A percentile compares a stretch with the other conserved stretches of the same genome.
phyloP scores from a whole-genome alignment of 495 filamentous ascomycete genomes.

The Xylona heveae region DNA sequence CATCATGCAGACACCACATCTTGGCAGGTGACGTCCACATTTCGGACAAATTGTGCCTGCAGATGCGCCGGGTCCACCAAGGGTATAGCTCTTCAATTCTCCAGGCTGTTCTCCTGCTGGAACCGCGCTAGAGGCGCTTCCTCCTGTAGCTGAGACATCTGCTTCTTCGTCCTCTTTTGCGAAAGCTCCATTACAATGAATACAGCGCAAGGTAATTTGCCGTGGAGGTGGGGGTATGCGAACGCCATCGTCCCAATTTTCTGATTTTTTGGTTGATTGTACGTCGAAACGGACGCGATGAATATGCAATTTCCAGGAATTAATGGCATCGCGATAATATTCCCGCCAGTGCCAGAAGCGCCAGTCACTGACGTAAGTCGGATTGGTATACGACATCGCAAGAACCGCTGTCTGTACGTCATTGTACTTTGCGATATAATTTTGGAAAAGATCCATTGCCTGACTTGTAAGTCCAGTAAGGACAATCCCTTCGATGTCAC shows the following conservation, averaged over 20 bases:
- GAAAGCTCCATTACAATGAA: conserved; percentile 45
- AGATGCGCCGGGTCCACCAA: no score
- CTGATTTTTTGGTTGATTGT: conserved; percentile 20
- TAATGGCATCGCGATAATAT: conserved; percentile 63
- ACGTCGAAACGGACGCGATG: conserved; percentile 41
- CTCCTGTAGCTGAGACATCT: no score
- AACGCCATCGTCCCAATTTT: conserved; percentile 34
- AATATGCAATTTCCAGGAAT: conserved; percentile 45
- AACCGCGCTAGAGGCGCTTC: no score
- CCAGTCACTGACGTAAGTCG: conserved; percentile 59
- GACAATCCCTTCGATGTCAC: conserved; percentile 74
- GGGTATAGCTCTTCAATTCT: no score
- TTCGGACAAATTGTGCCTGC: conserved; percentile 56
- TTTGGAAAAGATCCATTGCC: conserved; percentile 64
- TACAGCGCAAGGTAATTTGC: conserved; percentile 66
- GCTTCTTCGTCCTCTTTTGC: conserved; percentile 13
- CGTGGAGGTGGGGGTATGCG: conserved; percentile 39
- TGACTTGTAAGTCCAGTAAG: conserved; percentile 67
- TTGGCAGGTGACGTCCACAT: conserved; percentile 71
- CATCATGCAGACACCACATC: conserved; percentile 73
- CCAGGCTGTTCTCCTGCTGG: no score
- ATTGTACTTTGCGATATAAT: conserved; percentile 67
- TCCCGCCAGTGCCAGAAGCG: conserved; percentile 63
- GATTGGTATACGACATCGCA: conserved; percentile 58
- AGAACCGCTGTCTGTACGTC: conserved; percentile 83